A percentile compares a stretch with the other conserved stretches of the same genome.
These are phyloP conservation scores for Porcisia deanei DNA, from an alignment of 208 protist genomes.

Conservation along the genomic window DNA sequence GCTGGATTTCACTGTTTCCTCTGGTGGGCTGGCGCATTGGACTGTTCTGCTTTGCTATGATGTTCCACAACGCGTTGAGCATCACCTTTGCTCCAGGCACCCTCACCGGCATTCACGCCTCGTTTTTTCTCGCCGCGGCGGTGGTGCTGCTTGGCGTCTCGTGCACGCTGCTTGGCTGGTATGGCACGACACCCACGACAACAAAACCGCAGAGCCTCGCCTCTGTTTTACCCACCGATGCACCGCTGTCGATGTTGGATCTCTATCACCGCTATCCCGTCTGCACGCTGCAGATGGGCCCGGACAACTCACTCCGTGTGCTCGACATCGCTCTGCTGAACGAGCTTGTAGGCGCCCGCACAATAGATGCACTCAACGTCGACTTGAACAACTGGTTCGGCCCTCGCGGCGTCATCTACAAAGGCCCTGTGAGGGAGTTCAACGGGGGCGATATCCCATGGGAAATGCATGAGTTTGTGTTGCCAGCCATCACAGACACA, in stretches of 20 bases:
- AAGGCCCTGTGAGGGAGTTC: slow-evolving; percentile 32
- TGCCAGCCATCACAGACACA: slow-evolving; percentile 28
- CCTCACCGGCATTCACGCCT: slow-evolving; percentile 47
- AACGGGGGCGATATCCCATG: slow-evolving; percentile 32
- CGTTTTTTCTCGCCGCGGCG: slow-evolving; percentile 44
- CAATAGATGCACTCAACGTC: slow-evolving; percentile 6
- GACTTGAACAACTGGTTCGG: slow-evolving; percentile 74
- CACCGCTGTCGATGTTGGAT: slow-evolving; percentile 19
- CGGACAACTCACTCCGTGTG: slow-evolving; percentile 37
- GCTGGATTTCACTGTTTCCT: slow-evolving; percentile 59
- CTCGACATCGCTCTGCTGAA: slow-evolving; percentile 60
- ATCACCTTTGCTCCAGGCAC: slow-evolving; percentile 45
- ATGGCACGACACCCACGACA: slow-evolving; percentile 51
- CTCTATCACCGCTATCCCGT: slow-evolving; percentile 75
- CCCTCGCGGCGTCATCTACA: slow-evolving; percentile 39
- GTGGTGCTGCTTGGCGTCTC: slow-evolving; percentile 46
- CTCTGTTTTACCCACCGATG: slow-evolving; percentile 4
- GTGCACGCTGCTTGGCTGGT: slow-evolving; percentile 67
- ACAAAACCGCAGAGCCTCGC: slow-evolving; percentile 39
- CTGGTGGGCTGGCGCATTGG: slow-evolving; percentile 52
- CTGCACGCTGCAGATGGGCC: slow-evolving; percentile 45
- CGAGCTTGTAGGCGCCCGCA: slow-evolving; percentile 42
- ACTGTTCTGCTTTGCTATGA: slow-evolving; percentile 62
- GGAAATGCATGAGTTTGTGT: slow-evolving; percentile 47
- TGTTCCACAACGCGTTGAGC: slow-evolving; percentile 61